Evolutionary conservation across 2,329 filamentous ascomycete species (phyloP), one percentile per base, ranked within the genome.

Genomic region (Botrytis paeoniae): DNA sequence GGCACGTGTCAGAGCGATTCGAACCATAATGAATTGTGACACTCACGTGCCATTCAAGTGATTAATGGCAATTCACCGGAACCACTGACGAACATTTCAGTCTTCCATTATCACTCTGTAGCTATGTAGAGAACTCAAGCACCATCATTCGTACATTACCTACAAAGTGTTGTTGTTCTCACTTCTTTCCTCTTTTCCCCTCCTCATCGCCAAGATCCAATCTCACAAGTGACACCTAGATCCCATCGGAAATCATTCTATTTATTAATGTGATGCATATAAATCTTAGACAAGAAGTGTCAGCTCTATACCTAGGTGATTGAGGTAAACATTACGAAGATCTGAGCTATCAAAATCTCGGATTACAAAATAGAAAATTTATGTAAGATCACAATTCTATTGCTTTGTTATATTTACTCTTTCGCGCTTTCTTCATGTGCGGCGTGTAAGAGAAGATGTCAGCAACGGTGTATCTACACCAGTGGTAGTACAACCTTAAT

Each of bases 221-320:
- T 45, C 62, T 64, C 41, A 64, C 18, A 45, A 64, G 45, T 45
- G 62, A 32, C 62, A 64, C 62, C 41, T 64, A 22, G n/a, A 54
- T 29, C 22, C 18, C 48, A 57, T 68, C 25, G 65, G 35, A 32
- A 37, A 41, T 32, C 54, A 22, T 41, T 29, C 16, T 68, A 51
- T 68, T n/a, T 16, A 54, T 68, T 22, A 32, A 57, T 39, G 41
- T 41, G 64, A 57, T 68, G 64, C 48, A 57, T 65, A n/a, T 29
- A 41, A 32, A 32, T 57, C 65, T 57, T 57, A 57, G 48, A 68
- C 48, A 66, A 39, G 45, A 39, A 66, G 62, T 54, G 51, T 66
- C 45, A 54, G 63, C 63, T 66, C 61, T n/a, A 12, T 29, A 57
- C 39, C 45, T 10, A 39, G 29, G 45, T 35, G 14, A 68, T 57